phyloP scores from a whole-genome alignment of 2,329 filamentous ascomycete genomes.

The Esteya vermicola region DNA sequence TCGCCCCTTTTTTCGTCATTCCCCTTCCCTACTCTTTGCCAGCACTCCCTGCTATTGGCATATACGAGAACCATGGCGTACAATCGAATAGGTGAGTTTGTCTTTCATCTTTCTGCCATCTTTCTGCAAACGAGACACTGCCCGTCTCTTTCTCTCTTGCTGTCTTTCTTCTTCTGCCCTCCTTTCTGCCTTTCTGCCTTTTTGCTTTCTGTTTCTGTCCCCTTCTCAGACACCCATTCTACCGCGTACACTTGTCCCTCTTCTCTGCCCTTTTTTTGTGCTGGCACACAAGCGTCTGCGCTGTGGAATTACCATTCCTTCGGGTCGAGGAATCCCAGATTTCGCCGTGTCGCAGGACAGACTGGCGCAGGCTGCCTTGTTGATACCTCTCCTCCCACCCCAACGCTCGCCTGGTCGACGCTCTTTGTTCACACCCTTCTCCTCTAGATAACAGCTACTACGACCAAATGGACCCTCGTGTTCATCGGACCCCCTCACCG shows the following conservation, averaged over 20 bases:
- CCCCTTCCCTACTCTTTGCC: not conserved
- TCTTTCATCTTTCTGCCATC: not conserved
- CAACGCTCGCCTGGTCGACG: not conserved
- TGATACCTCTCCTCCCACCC: not conserved
- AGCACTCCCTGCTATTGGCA: constrained; percentile 2
- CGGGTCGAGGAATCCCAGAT: too few species aligned
- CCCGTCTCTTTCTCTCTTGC: not conserved
- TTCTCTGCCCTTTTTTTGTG: not conserved
- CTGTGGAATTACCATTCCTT: too few species aligned
- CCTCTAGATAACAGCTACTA: constrained; percentile 44
- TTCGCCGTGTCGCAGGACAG: too few species aligned
- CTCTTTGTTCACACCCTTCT: not conserved
- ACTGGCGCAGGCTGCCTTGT: too few species aligned
- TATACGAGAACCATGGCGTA: constrained; percentile 44
- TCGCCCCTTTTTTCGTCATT: not conserved
- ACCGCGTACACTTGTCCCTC: too few species aligned
- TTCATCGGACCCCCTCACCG: constrained; percentile 59
- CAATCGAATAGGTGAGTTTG: constrained; percentile 56
- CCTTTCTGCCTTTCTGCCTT: not conserved
- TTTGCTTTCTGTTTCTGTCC: not conserved
- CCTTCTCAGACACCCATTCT: too few species aligned
- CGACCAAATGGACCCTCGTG: constrained; percentile 41
- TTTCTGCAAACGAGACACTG: not conserved
- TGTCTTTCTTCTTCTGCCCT: not conserved
- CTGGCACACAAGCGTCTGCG: too few species aligned